These are phyloP conservation scores for Paecilomyces fulvus DNA, from an alignment of 2,329 filamentous ascomycete genomes.

Conservation along the genomic window DNA sequence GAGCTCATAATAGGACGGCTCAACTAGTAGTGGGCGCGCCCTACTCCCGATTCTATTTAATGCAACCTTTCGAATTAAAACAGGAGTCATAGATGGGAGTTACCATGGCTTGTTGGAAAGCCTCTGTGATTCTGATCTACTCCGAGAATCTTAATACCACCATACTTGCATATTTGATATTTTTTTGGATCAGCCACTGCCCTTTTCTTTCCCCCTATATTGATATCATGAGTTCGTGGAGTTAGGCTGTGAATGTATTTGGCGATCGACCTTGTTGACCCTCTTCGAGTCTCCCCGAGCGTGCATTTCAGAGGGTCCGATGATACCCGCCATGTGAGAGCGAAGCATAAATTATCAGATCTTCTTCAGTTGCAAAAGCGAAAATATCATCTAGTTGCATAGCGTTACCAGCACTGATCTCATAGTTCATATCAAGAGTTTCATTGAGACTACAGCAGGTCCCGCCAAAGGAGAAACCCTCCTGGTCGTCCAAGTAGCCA, in stretches of 20 bases:
- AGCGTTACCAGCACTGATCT: background rate
- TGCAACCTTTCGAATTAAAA: background rate
- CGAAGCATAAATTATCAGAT: constrained; percentile 1
- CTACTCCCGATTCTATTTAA: background rate
- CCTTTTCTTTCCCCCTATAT: background rate
- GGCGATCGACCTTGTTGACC: background rate
- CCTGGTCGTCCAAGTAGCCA: no score
- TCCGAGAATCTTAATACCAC: background rate
- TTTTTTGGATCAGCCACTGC: background rate
- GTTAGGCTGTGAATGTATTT: constrained; percentile 8
- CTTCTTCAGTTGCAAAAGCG: constrained; percentile 7
- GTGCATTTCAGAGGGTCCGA: constrained; percentile 5
- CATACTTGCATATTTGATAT: background rate
- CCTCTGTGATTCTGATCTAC: background rate
- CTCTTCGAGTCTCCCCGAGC: constrained; percentile 2
- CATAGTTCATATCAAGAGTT: background rate
- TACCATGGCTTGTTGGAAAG: background rate
- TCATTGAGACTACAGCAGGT: background rate
- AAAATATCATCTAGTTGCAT: constrained; percentile 1
- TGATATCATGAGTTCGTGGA: constrained; percentile 4
- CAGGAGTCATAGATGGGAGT: background rate
- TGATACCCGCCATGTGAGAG: constrained; percentile 9
- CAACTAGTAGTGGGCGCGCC: background rate
- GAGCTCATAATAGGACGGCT: background rate
- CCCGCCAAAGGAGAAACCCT: no score